phyloP scores from a whole-genome alignment of 257 asterid species.

The Lycium barbarum region DNA sequence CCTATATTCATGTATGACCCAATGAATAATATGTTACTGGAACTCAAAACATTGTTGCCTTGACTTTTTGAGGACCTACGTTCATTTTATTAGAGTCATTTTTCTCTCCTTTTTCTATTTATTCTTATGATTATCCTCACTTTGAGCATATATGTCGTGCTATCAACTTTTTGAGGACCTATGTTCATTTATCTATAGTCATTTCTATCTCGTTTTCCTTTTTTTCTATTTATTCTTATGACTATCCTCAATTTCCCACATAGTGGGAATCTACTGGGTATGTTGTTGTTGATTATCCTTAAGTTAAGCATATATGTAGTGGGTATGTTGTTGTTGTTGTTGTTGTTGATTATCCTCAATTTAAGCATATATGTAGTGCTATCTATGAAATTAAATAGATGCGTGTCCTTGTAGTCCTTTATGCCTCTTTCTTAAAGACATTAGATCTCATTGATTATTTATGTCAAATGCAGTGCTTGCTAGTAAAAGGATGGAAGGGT shows the following conservation, averaged over 20 bases:
- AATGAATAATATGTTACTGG: conserved; percentile 11
- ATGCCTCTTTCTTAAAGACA: neutral
- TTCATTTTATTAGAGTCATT: neutral
- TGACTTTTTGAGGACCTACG: conserved; percentile 7
- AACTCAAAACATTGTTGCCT: conserved; percentile 12
- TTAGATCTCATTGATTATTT: conserved; percentile 16
- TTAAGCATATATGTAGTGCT: neutral
- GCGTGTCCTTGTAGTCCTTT: conserved; percentile 1
- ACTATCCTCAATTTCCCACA: neutral
- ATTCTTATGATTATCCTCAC: neutral
- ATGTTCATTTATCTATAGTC: neutral
- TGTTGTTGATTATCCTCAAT: neutral
- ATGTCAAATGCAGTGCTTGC: conserved; percentile 60
- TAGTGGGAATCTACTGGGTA: too few species aligned
- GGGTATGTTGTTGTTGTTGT: too few species aligned
- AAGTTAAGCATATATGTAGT: too few species aligned
- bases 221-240: neutral
- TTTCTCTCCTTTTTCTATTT: neutral
- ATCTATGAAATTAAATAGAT: neutral
- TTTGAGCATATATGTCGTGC: neutral
- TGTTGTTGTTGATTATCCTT: too few species aligned
- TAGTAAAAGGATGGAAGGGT: conserved; percentile 94
- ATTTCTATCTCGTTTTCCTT: neutral
- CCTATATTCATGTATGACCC: conserved; percentile 22
- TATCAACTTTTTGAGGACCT: neutral